Evolutionary conservation across 108 stramenopile genomes (phyloP), one percentile per base, ranked within the genome.

Genomic region (Nitzschia sp.): DNA sequence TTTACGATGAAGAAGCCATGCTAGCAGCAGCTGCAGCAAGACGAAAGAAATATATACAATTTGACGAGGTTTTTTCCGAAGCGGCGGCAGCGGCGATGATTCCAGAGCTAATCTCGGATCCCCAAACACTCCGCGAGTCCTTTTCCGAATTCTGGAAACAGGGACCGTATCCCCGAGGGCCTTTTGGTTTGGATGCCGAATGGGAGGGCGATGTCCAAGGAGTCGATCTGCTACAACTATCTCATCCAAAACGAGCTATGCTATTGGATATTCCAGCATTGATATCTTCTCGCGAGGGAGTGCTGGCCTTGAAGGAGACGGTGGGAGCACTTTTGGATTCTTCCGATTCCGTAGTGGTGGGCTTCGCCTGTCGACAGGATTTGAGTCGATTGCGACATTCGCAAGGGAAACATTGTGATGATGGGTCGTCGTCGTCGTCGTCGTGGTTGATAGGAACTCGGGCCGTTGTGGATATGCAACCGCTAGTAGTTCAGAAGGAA

Each of bases 261-360:
- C 63, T 91, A 22, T 33, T 91, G 48, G 90, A 91, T 58, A 81
- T 91, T 64, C 85, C 85, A 25, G 80, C 84, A 8, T 74, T 91
- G 19, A 67, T 74, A 13, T 36, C 73, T 16, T 83, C 85, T 1
- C 53, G 33, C 23, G 84, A 82, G 28, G 90, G 90, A 1, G 76
- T 73, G 22, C 60, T 74, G 44, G 85, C 85, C 16, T 70, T 91
- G 26, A 46, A 57, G 52, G 45, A 64, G 19, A 86, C 86, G 0
- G 77, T 86, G 5, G 90, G 90, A 33, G 44, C 54, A 15, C 38
- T 88, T 9, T 82, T 90, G 32, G 65, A 80, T 22, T 79, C 68
- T 55, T 59, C 78, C 1, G 36, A 64, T 16, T 25, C 72, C 34
- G 41, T 47, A 8, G 76, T 87, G 29, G 71, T 88, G 22, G 90